Conservation (phyloP, 2,329 filamentous ascomycete genomes). For the Zalaria sp. region DNA sequence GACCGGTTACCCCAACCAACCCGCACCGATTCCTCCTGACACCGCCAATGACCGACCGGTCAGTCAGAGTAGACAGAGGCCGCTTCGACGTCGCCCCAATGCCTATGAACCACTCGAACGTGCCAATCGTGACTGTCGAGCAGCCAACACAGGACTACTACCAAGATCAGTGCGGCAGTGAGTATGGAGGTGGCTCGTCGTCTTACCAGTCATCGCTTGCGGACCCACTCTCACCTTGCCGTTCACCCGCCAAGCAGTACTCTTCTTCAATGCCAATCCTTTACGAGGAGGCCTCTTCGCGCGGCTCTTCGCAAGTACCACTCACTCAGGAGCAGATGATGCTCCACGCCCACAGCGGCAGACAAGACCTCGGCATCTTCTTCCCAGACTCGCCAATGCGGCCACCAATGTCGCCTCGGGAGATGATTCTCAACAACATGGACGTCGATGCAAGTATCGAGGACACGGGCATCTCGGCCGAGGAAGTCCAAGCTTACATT, state of each 20-base stretch:
- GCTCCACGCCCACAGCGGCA: slow-evolving; percentile 2
- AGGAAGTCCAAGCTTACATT: slow-evolving; percentile 47
- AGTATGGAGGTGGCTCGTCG: slow-evolving; percentile 32
- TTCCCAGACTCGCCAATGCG: slow-evolving; percentile 7
- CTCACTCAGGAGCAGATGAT: slow-evolving; percentile 6
- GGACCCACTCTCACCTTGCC: slow-evolving; percentile 31
- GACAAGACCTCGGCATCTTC: slow-evolving; percentile 10
- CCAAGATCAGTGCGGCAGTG: slow-evolving; percentile 16
- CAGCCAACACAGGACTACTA: slow-evolving; percentile 13
- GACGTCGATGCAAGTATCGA: slow-evolving; percentile 48
- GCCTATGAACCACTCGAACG: slow-evolving; percentile 38
- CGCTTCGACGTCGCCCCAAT: slow-evolving; percentile 40
- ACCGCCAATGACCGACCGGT: slow-evolving; percentile 24
- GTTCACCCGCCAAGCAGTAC: slow-evolving; percentile 19
- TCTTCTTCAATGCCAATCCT: slow-evolving; percentile 21
- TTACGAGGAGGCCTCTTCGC: slow-evolving; percentile 16
- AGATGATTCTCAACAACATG: slow-evolving; percentile 32
- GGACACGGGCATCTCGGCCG: slow-evolving; percentile 73
- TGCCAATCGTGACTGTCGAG: slow-evolving; percentile 30
- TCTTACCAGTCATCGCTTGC: slow-evolving; percentile 34
- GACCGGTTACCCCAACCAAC: slow-evolving; percentile 4
- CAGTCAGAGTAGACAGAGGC: slow-evolving; percentile 16
- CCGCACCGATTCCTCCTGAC: slow-evolving; percentile 35
- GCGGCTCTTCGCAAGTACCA: slow-evolving; percentile 18
- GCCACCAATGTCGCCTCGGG: slow-evolving; percentile 16